These are phyloP conservation scores for Hyphopichia homilentoma DNA, from an alignment of 805 yeast genomes.

Conservation along the genomic window DNA sequence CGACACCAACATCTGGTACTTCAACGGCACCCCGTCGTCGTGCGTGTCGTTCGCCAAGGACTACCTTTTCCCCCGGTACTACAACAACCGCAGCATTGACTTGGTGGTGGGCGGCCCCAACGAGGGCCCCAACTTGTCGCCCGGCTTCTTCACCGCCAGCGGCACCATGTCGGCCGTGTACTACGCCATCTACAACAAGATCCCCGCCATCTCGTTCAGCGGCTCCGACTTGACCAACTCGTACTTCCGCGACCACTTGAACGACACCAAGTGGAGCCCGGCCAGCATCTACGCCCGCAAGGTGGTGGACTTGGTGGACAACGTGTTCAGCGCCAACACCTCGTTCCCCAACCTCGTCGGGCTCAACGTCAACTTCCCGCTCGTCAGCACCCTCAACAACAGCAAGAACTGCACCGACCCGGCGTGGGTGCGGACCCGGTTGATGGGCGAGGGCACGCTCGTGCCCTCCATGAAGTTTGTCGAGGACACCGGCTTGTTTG, in stretches of 20 bases:
- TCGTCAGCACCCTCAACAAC: slow-evolving; percentile 6
- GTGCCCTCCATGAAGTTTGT: slow-evolving; percentile 7
- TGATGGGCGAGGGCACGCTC: slow-evolving; percentile 10
- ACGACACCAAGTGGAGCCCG: slow-evolving; percentile 15
- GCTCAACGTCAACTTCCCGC: slow-evolving; percentile 23
- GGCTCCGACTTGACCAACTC: slow-evolving; percentile 24
- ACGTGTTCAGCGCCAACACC: slow-evolving; percentile 12
- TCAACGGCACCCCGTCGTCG: slow-evolving; percentile 25
- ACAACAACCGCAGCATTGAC: slow-evolving; percentile 18
- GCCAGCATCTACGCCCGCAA: slow-evolving; percentile 22
- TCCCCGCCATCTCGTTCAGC: slow-evolving; percentile 23
- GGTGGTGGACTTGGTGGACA: slow-evolving; percentile 20
- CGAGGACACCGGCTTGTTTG: slow-evolving; percentile 3
- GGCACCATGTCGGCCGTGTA: slow-evolving; percentile 26
- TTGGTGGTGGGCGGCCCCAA: slow-evolving; percentile 26
- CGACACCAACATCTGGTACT: slow-evolving; percentile 24
- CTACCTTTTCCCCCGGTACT: slow-evolving; percentile 18
- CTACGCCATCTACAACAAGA: slow-evolving; percentile 21
- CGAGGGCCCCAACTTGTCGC: slow-evolving; percentile 26
- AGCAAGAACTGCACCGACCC: slow-evolving; percentile 12
- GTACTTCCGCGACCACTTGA: slow-evolving; percentile 19
- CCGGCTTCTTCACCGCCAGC: slow-evolving; percentile 23
- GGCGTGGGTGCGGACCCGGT: slow-evolving; percentile 8
- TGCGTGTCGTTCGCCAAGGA: slow-evolving; percentile 24
- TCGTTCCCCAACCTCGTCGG: slow-evolving; percentile 19